Base-by-base conservation (phyloP, 2,329 filamentous ascomycete species). In the Hypoxylon sp. region DNA sequence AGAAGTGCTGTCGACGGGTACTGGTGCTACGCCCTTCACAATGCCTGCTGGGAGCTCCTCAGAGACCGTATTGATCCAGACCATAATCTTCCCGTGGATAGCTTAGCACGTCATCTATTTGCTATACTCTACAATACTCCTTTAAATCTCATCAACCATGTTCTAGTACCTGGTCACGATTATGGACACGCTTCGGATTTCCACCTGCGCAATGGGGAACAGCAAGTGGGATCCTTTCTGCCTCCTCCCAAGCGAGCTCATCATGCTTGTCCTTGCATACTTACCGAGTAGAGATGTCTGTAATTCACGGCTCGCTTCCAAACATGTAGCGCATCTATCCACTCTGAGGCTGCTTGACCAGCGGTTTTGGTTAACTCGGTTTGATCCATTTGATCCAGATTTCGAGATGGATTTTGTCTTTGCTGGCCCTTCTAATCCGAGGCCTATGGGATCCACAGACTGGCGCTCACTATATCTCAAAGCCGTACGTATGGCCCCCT, bases 381-480 rank as follows among this genome's bases (percentile, higher is more conserved):
- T n/a, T n/a, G n/a, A n/a, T n/a, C n/a, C n/a, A n/a, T 74, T 73
- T 47, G 45, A 45, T 3, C 16, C 25, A 1, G 61, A 65, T 8
- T 53, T 50, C 32, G 70, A 73, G 53, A 70, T 73, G 65, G 69
- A 51, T 0, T 74, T 73, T 27, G 69, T 66, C 8, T 73, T 73
- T 43, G 69, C 69, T 32, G 61, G 60, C 5, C 34, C 63, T 19
- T 61, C 46, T 5, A 47, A 51, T 34, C 55, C 41, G 19, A 45
- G 57, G 3, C 68, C 70, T 16, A 14, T 54, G 25, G 57, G 58
- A 16, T 65, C 63, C 9, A 48, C 61, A 11, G 54, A 71, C 23
- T 73, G 70, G 71, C 69, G 70, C 16, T 32, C 57, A 19, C 23
- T 73, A 2, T 73, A 73, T 45, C 32, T 68, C 21, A 63, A 60